Percentiles rank a stretch among this genome's conserved stretches.
phyloP scores from a whole-genome alignment of 2,329 filamentous ascomycete genomes.

The Davidsoniella virescens region DNA sequence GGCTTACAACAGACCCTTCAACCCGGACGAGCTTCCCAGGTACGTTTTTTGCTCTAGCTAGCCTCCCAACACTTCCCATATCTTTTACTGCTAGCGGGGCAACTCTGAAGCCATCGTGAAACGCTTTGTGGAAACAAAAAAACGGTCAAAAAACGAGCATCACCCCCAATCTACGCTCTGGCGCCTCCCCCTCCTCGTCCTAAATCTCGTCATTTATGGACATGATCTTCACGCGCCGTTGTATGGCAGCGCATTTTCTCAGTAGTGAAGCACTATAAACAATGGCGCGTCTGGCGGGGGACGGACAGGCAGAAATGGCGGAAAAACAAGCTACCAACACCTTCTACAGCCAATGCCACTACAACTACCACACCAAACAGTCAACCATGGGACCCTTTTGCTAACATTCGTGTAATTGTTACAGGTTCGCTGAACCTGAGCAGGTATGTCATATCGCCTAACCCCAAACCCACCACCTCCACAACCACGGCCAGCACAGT shows the following conservation, averaged over 20 bases:
- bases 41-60: constrained; percentile 23
- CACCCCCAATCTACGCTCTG: background rate
- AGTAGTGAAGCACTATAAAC: background rate
- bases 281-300: background rate
- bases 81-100: background rate
- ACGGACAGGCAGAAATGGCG: background rate
- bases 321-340: background rate
- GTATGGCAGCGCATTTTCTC: too few species aligned
- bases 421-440: constrained; percentile 60
- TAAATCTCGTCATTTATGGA: background rate
- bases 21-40: constrained; percentile 89
- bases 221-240: background rate
- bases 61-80: background rate
- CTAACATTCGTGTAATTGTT: constrained; percentile 9
- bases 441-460: constrained; percentile 29
- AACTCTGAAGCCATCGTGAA: constrained; percentile 9
- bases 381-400: constrained; percentile 8
- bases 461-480: background rate
- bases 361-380: constrained; percentile 8
- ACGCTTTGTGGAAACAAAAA: background rate
- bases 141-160: background rate
- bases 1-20: constrained; percentile 89
- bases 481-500: background rate
- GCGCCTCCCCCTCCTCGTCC: background rate
- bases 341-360: background rate